Evolutionary conservation across 352 stramenopile genomes (phyloP).

Genomic region (Globisporangium splendens): DNA sequence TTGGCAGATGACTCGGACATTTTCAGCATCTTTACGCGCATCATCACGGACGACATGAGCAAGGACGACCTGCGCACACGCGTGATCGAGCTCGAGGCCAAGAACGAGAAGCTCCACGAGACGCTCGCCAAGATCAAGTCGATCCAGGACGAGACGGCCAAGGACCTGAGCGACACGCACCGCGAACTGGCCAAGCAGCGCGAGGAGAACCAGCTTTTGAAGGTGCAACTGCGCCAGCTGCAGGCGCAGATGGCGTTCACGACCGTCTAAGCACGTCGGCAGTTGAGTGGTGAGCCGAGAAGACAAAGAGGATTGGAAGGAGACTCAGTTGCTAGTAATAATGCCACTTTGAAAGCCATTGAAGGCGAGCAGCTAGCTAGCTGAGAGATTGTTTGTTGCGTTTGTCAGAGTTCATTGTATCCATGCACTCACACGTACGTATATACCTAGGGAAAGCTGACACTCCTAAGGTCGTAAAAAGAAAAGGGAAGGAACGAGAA

Average conservation of each 20-base stretch:
- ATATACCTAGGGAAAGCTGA: constrained; percentile 1
- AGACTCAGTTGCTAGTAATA: too few relatives aligned
- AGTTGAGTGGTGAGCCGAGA: background rate
- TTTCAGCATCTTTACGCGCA: constrained; percentile 79
- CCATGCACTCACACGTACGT: background rate
- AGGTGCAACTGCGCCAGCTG: constrained; percentile 60
- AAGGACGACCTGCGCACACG: constrained; percentile 66
- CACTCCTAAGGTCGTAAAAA: constrained; percentile 1
- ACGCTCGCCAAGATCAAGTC: constrained; percentile 62
- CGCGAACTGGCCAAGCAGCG: constrained; percentile 38
- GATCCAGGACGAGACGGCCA: constrained; percentile 52
- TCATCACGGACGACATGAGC: constrained; percentile 81
- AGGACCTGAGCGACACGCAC: constrained; percentile 52
- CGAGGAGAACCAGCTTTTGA: constrained; percentile 58
- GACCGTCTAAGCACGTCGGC: constrained; percentile 30
- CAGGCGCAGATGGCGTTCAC: constrained; percentile 53
- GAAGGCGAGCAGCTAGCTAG: too few relatives aligned
- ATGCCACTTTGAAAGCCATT: too few relatives aligned
- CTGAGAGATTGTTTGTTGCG: too few relatives aligned
- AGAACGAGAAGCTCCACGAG: constrained; percentile 78
- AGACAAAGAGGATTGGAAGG: background rate
- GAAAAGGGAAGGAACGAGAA: background rate
- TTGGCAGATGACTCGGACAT: constrained; percentile 68
- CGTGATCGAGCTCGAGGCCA: constrained; percentile 65
- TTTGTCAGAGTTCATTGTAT: too few relatives aligned